Conservation (phyloP, 1,139 yeast genomes). For the Diutina siamensis region DNA sequence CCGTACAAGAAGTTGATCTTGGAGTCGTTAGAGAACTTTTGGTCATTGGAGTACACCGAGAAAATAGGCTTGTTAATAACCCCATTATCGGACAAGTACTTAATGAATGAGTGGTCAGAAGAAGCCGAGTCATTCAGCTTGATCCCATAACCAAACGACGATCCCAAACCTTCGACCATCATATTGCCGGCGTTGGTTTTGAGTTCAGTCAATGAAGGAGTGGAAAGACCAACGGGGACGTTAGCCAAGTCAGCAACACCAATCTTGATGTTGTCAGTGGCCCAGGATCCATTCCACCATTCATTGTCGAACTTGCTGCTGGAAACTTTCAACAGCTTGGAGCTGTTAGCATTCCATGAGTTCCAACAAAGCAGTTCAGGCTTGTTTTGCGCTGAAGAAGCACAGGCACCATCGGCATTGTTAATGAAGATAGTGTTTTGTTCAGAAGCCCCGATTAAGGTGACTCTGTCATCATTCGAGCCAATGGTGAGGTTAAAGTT, state of each 20-base stretch:
- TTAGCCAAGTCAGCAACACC: background rate
- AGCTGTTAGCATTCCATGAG: background rate
- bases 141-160: slow-evolving; percentile 5
- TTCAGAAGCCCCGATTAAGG: background rate
- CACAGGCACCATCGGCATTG: background rate
- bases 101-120: slow-evolving; percentile 3
- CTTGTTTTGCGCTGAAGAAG: background rate
- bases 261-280: background rate
- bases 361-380: background rate
- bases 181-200: background rate
- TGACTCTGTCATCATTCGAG: background rate
- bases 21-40: background rate
- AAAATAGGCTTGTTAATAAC: background rate
- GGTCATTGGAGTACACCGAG: background rate
- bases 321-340: background rate
- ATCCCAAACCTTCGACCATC: background rate
- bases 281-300: slow-evolving; percentile 4
- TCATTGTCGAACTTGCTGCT: background rate
- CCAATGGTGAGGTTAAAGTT: slow-evolving; percentile 1
- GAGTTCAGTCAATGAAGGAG: background rate
- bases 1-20: background rate
- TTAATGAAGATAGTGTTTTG: slow-evolving; percentile 3
- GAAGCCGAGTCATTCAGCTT: background rate
- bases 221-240: slow-evolving; percentile 1
- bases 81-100: background rate